phyloP scores from a whole-genome alignment of 441 rosid genomes.

The Erodium trifolium region DNA sequence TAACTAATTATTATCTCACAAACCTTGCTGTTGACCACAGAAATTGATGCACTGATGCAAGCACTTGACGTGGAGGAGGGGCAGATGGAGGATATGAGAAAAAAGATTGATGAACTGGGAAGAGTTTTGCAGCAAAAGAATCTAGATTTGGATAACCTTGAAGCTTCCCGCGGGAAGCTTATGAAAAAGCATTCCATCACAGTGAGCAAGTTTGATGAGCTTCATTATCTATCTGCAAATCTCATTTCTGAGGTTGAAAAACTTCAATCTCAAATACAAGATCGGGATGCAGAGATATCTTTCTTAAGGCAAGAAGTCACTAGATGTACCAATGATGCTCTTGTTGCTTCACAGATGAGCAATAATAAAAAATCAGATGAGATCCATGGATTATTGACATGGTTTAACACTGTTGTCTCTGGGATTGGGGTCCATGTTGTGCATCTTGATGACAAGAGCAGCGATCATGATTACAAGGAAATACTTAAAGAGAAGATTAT shows the following conservation, averaged over 20 bases:
- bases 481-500: constrained; percentile 47
- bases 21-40: constrained; percentile 35
- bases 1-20: constrained; percentile 12
- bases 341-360: constrained; percentile 61
- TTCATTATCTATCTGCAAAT: constrained; percentile 80
- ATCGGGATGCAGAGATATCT: constrained; percentile 86
- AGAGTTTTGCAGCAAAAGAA: constrained; percentile 59
- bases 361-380: constrained; percentile 52
- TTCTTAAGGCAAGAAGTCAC: constrained; percentile 99
- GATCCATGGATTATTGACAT: constrained; percentile 46
- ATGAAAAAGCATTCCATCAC: constrained; percentile 81
- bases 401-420: constrained; percentile 55
- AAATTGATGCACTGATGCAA: constrained; percentile 94
- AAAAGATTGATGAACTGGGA: constrained; percentile 57
- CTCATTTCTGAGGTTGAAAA: constrained; percentile 86
- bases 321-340: constrained; percentile 86
- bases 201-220: constrained; percentile 89
- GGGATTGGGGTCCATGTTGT: constrained; percentile 35
- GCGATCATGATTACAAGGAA: constrained; percentile 52
- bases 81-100: constrained; percentile 80
- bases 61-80: constrained; percentile 98
- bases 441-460: constrained; percentile 32
- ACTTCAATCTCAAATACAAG: constrained; percentile 81
- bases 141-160: constrained; percentile 60
- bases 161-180: constrained; percentile 76